A percentile compares a stretch with the other conserved stretches of the same genome.
Conservation (phyloP, 2,329 filamentous ascomycete species). For the Sphaerulina vaccinii region DNA sequence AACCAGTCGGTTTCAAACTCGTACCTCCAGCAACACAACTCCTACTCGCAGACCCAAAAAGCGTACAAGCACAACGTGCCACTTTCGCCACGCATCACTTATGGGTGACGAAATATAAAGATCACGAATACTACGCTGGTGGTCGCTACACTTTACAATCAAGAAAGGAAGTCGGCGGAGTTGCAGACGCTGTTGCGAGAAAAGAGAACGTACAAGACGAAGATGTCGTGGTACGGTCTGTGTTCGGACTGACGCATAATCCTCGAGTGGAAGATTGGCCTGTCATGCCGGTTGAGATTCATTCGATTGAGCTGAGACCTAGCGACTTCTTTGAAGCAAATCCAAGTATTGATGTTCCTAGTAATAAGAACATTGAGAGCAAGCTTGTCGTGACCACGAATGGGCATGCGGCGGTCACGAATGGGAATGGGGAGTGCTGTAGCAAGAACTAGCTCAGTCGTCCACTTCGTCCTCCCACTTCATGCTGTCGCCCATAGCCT, state of each 20-base stretch:
- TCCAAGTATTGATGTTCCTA: constrained; percentile 54
- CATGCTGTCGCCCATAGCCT: too few relatives aligned
- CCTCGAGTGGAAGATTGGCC: constrained; percentile 54
- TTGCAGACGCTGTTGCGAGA: constrained; percentile 45
- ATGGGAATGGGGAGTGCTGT: too few relatives aligned
- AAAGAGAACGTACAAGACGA: constrained; percentile 45
- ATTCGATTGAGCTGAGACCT: constrained; percentile 50
- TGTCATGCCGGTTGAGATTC: constrained; percentile 51
- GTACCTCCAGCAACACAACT: constrained; percentile 50
- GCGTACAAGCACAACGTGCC: constrained; percentile 48
- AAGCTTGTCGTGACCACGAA: too few relatives aligned
- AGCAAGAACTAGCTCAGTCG: too few relatives aligned
- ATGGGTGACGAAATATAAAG: constrained; percentile 55
- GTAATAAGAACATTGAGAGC: constrained; percentile 20
- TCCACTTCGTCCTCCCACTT: too few relatives aligned
- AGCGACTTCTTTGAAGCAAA: constrained; percentile 56
- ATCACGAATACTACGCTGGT: constrained; percentile 53
- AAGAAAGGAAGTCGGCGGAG: constrained; percentile 46
- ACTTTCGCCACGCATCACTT: constrained; percentile 53
- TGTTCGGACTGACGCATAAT: constrained; percentile 54
- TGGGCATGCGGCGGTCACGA: too few relatives aligned
- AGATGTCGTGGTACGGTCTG: constrained; percentile 52
- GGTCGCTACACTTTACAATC: constrained; percentile 51
- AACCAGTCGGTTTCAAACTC: constrained; percentile 52
- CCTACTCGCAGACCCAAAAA: constrained; percentile 48